phyloP scores from a whole-genome alignment of 352 stramenopile genomes.

The Globisporangium uncinulatum region DNA sequence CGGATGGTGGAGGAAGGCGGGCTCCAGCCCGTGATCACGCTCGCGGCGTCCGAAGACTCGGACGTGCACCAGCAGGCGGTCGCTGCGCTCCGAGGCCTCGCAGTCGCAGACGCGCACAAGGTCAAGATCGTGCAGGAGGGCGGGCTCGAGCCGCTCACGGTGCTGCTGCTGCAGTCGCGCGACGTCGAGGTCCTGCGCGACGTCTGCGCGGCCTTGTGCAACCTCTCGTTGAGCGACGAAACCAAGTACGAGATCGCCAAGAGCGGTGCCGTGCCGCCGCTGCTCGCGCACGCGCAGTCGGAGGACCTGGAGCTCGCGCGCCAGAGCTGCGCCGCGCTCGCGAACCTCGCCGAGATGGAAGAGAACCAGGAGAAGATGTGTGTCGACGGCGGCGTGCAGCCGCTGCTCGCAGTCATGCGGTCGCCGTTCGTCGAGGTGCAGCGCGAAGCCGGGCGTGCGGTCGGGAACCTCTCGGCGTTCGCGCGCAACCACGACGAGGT shows the following conservation, averaged over 20 bases:
- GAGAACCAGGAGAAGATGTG: slow-evolving; percentile 95
- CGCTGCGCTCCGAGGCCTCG: slow-evolving; percentile 91
- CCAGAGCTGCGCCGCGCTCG: slow-evolving; percentile 90
- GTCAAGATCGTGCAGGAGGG: slow-evolving; percentile 97
- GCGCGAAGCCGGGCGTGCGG: slow-evolving; percentile 83
- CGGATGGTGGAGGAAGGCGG: slow-evolving; percentile 94
- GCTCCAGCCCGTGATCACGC: slow-evolving; percentile 93
- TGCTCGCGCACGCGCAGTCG: slow-evolving; percentile 90
- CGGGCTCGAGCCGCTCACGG: slow-evolving; percentile 89
- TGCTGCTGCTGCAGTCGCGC: slow-evolving; percentile 78
- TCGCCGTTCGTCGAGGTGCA: slow-evolving; percentile 95
- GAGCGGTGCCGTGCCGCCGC: slow-evolving; percentile 83
- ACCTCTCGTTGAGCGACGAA: slow-evolving; percentile 93
- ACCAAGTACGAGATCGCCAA: slow-evolving; percentile 98
- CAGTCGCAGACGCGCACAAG: slow-evolving; percentile 88
- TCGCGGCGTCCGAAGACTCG: slow-evolving; percentile 88
- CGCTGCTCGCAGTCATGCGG: slow-evolving; percentile 93
- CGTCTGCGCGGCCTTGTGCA: slow-evolving; percentile 92
- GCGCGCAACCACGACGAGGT: slow-evolving; percentile 89
- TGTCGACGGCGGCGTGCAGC: slow-evolving; percentile 86
- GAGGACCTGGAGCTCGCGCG: slow-evolving; percentile 91
- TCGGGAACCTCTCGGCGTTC: slow-evolving; percentile 92
- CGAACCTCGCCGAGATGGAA: slow-evolving; percentile 93
- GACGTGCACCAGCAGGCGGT: slow-evolving; percentile 94
- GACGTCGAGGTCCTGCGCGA: slow-evolving; percentile 94